Evolutionary conservation across 768 basidiomycete genomes (phyloP).

Genomic region (Tulasnella sp.): DNA sequence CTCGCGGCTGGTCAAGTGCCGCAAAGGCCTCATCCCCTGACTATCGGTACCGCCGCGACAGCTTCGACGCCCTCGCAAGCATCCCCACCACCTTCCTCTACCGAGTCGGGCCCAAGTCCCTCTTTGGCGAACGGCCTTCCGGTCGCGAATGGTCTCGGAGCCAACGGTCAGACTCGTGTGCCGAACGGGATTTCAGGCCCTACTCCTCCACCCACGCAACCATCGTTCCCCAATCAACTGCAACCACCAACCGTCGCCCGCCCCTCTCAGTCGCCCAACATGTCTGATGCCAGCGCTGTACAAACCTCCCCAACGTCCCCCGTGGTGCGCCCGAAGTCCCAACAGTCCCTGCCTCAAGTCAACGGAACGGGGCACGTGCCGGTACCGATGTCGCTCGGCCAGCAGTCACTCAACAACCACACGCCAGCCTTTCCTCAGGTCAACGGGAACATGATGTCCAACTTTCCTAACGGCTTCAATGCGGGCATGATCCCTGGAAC

Average conservation of each 20-base stretch:
- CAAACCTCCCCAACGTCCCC: conserved; percentile 10
- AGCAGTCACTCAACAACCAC: not conserved
- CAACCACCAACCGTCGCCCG: not conserved
- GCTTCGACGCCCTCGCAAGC: not conserved
- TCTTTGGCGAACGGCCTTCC: conserved; percentile 12
- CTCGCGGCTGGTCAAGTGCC: not conserved
- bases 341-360: conserved; percentile 14
- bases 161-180: not conserved
- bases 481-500: not conserved
- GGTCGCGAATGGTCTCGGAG: not conserved
- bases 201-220: conserved; percentile 10
- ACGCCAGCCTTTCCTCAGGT: not conserved
- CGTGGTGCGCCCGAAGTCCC: conserved; percentile 1
- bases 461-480: conserved; percentile 24
- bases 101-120: not conserved
- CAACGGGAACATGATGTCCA: conserved; percentile 22
- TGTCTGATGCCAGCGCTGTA: not conserved
- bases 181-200: not conserved
- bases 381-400: conserved; percentile 5
- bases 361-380: conserved; percentile 15
- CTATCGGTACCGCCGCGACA: not conserved
- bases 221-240: conserved; percentile 9
- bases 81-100: not conserved
- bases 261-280: conserved; percentile 17
- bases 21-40: conserved; percentile 2